These are phyloP conservation scores for Xylaria hypoxylon DNA, from an alignment of 2,329 filamentous ascomycete species.

Conservation along the genomic window DNA sequence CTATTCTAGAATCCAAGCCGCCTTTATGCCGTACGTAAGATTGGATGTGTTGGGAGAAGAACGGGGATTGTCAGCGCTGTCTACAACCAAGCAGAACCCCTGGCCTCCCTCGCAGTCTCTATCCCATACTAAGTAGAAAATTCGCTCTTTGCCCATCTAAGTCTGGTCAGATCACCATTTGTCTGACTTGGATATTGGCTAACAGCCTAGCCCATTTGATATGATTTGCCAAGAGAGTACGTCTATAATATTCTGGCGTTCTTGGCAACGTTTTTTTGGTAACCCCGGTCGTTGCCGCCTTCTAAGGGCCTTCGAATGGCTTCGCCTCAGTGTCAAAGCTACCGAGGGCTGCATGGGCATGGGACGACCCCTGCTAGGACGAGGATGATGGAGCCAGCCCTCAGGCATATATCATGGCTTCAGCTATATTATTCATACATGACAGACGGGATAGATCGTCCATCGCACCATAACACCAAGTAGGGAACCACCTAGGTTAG, in stretches of 20 bases:
- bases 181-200: background rate
- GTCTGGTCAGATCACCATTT: constrained; percentile 7
- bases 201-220: constrained; percentile 6
- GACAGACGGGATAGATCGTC: constrained; percentile 16
- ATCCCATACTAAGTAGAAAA: constrained; percentile 12
- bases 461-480: constrained; percentile 11
- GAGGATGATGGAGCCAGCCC: constrained; percentile 5
- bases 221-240: background rate
- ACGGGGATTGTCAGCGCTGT: constrained; percentile 28
- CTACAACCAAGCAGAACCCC: constrained; percentile 14
- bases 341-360: constrained; percentile 17
- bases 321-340: constrained; percentile 15
- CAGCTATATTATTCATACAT: too few species aligned
- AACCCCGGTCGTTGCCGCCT: constrained; percentile 2
- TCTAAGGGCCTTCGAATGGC: constrained; percentile 10
- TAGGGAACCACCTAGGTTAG: background rate
- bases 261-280: constrained; percentile 17
- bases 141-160: background rate
- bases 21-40: constrained; percentile 32
- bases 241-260: background rate
- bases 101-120: constrained; percentile 26
- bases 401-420: constrained; percentile 32
- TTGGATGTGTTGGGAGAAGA: constrained; percentile 9
- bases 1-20: background rate
- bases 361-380: constrained; percentile 26